Evolutionary conservation across 495 filamentous ascomycete species (phyloP).

Genomic region (Neurospora pannonica): DNA sequence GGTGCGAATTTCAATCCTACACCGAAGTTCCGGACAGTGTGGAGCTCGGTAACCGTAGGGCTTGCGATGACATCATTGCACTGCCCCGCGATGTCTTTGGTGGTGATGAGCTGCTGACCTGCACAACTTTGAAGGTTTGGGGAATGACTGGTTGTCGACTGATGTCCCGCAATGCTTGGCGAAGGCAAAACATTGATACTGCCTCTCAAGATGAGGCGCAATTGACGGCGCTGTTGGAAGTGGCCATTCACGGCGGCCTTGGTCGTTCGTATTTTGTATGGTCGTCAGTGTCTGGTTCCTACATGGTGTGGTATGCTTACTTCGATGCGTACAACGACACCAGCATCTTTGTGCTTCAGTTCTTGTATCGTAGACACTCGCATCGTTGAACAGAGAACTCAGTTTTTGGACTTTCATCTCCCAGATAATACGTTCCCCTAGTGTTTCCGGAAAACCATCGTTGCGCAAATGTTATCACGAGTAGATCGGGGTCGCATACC

Average conservation of each 20-base stretch:
- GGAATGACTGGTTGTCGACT: background rate
- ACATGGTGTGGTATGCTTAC: background rate
- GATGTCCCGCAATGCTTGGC: background rate
- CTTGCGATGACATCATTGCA: background rate
- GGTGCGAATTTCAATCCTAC: background rate
- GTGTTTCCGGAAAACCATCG: background rate
- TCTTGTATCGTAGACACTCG: background rate
- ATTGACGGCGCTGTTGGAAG: background rate
- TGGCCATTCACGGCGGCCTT: background rate
- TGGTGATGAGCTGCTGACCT: background rate
- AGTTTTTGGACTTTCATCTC: background rate
- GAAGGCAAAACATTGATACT: background rate
- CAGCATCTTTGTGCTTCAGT: background rate
- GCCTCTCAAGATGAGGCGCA: background rate
- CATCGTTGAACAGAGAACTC: background rate
- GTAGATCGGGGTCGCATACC: background rate
- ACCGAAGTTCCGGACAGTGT: background rate
- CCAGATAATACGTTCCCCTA: background rate
- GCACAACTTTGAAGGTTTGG: background rate
- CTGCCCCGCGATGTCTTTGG: background rate
- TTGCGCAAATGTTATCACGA: background rate
- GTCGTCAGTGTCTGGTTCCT: background rate
- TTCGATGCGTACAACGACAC: background rate
- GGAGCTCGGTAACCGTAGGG: background rate
- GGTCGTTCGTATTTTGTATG: background rate